Evolutionary conservation across 768 basidiomycete species (phyloP), one percentile per base, ranked within the genome.

Genomic region (Chalciporus pseudorubinellus): DNA sequence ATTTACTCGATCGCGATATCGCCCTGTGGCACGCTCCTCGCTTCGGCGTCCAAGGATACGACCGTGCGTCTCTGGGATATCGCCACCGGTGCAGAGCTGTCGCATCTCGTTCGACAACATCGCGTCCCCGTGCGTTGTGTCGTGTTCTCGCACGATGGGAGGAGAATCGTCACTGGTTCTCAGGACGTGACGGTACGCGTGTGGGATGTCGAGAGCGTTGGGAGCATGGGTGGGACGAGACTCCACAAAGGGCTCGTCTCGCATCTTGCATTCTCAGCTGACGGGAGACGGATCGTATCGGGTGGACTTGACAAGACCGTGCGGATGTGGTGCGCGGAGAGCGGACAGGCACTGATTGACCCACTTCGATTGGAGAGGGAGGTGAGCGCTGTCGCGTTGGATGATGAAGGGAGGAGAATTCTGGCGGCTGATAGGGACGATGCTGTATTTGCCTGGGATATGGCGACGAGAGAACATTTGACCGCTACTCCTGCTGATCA

Each of bases 61-160:
- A 59, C 64, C n/a, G 63, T 65, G 6, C 66, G 70, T 1, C 48
- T 70, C 2, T 70, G 68, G 68, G 60, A 66, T 22, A 26, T 63
- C 10, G 22, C 33, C 29, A 54, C 59, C 0, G 53, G 56, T 1
- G 26, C 46, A 0, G 64, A 70, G 36, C 58, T 68, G 13, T 4
- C 58, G 2, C 55, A 62, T 2, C 62, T 68, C n/a, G 16, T 69
- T 18, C 61, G 68, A 28, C 68, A 56, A 31, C 67, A 68, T 44
- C 63, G 58, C 38, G 40, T 64, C 11, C 49, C 59, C 9, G 46
- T 68, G 3, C 64, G 60, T n/a, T 48, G 50, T 9, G 64, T 70
- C 42, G 11, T 51, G 13, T 70, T 72, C 41, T 60, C 69, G 8
- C 56, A 39, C 13, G 59, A 70, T 26, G 64, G 68, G 1, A 52